A percentile compares a stretch with the other conserved stretches of the same genome.
Conservation (phyloP, 495 filamentous ascomycete genomes). For the Viridothelium virens region DNA sequence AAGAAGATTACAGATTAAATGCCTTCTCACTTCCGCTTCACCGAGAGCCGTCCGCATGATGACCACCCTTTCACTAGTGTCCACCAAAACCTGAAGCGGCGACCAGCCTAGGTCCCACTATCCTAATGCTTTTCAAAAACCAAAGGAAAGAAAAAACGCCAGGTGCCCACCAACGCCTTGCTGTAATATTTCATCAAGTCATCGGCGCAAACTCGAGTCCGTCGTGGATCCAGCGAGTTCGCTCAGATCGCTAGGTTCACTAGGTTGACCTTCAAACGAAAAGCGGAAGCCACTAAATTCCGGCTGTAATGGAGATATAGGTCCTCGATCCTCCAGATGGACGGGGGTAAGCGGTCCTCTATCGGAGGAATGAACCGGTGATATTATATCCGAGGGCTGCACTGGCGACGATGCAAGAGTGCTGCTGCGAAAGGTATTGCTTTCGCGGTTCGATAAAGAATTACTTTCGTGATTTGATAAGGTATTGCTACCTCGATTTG, state of each 20-base stretch:
- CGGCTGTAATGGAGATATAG: conserved; percentile 3
- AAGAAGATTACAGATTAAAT: conserved; percentile 6
- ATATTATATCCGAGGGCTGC: not conserved
- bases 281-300: conserved; percentile 6
- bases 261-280: conserved; percentile 3
- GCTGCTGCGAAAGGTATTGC: conserved; percentile 6
- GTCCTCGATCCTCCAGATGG: not conserved
- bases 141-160: not conserved
- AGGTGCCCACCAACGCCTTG: not conserved
- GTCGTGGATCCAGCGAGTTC: not conserved
- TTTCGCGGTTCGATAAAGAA: not conserved
- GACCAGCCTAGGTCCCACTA: not conserved
- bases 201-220: not conserved
- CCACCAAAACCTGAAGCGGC: not conserved
- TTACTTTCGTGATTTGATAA: not conserved
- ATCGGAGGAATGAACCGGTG: not conserved
- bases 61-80: not conserved
- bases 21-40: not conserved
- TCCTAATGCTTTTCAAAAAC: conserved; percentile 4
- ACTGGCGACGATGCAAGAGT: conserved; percentile 2
- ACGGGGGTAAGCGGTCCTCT: not conserved
- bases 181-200: conserved; percentile 1
- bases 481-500: not conserved
- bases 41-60: not conserved
- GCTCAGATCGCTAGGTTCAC: conserved; percentile 7